phyloP scores from a whole-genome alignment of 495 filamentous ascomycete genomes.

The Aspergillus nidulans region DNA sequence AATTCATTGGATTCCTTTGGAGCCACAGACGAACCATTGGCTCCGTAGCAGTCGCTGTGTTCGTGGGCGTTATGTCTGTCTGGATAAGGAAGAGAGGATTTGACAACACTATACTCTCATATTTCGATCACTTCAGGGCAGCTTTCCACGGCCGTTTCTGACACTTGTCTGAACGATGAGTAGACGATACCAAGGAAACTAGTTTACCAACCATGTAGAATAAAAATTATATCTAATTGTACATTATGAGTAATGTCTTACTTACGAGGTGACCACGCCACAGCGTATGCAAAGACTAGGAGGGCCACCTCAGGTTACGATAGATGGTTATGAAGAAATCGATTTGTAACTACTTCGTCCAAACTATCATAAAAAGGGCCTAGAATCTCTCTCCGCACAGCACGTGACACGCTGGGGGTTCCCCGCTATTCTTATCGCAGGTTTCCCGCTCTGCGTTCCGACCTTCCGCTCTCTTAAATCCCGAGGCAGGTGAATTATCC shows the following conservation, averaged over 20 bases:
- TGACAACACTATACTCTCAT: conserved; percentile 38
- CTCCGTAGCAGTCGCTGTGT: conserved; percentile 56
- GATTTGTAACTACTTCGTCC: no score
- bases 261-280: no score
- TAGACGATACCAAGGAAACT: not conserved
- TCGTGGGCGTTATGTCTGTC: conserved; percentile 55
- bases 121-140: conserved; percentile 26
- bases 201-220: not conserved
- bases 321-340: no score
- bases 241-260: no score
- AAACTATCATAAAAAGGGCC: not conserved
- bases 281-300: no score
- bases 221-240: not conserved
- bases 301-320: no score
- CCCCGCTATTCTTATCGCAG: not conserved
- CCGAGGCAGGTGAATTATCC: not conserved
- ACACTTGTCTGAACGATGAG: not conserved
- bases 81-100: conserved; percentile 46
- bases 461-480: not conserved
- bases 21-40: conserved; percentile 55
- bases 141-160: conserved; percentile 18
- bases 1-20: conserved; percentile 50
- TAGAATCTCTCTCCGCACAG: not conserved
- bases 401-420: not conserved
- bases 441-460: not conserved